Conservation (phyloP, 192 early-diverging fungal species). For the Coemansia asiatica region DNA sequence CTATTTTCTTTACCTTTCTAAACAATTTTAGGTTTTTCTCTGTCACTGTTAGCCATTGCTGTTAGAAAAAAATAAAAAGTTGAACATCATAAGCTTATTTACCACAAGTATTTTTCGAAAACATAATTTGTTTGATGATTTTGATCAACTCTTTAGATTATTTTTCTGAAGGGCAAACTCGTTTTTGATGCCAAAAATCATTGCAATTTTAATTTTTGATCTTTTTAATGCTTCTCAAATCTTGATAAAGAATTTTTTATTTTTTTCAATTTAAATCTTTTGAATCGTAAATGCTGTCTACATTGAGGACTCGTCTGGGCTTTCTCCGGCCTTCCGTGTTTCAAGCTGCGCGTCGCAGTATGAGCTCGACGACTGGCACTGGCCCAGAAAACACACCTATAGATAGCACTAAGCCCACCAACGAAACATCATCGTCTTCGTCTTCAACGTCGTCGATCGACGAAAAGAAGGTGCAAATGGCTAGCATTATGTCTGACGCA, state of each 20-base stretch:
- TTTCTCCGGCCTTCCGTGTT: not conserved
- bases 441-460: not conserved
- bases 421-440: not conserved
- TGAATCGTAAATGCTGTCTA: slow-evolving; percentile 7
- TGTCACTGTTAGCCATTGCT: too few relatives aligned
- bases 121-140: too few relatives aligned
- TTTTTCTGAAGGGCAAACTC: not conserved
- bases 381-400: not conserved
- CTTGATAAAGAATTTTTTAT: not conserved
- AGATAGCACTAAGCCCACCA: not conserved
- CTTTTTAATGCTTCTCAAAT: not conserved
- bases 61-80: too few relatives aligned
- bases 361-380: slow-evolving; percentile 7
- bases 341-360: not conserved
- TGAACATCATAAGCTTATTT: too few relatives aligned
- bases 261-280: not conserved
- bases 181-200: not conserved
- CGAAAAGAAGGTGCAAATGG: not conserved
- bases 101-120: too few relatives aligned
- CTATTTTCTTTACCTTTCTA: not conserved
- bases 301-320: slow-evolving; percentile 1
- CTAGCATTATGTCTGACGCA: not conserved
- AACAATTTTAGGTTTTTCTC: too few relatives aligned
- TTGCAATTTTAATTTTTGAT: not conserved
- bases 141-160: not conserved